phyloP scores from a whole-genome alignment of 768 basidiomycete species.

The Naganishia kalamii region DNA sequence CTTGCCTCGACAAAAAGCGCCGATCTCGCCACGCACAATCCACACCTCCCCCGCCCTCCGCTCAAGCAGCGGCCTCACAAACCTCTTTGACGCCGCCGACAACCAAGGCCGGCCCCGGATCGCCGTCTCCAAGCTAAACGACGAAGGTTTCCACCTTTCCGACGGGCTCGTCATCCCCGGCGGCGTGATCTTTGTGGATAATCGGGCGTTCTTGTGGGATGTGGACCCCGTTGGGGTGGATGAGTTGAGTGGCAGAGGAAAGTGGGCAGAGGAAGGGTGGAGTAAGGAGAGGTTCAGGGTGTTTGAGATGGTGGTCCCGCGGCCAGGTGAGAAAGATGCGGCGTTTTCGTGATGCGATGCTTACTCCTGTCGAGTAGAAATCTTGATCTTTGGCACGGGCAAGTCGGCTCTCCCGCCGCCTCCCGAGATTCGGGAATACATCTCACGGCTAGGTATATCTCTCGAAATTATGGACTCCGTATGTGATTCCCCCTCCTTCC shows the following conservation, averaged over 20 bases:
- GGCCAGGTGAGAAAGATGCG: slow-evolving; percentile 76
- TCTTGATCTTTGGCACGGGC: slow-evolving; percentile 84
- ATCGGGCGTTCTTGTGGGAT: slow-evolving; percentile 85
- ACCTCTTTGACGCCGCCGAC: slow-evolving; percentile 22
- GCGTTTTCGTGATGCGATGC: neutral
- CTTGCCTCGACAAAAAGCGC: too few relatives aligned
- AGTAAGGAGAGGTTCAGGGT: slow-evolving; percentile 64
- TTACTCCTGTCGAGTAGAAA: slow-evolving; percentile 54
- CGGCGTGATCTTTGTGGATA: slow-evolving; percentile 76
- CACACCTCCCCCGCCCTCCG: neutral
- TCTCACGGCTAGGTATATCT: slow-evolving; percentile 73
- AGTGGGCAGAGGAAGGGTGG: slow-evolving; percentile 61
- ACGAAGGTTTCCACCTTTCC: slow-evolving; percentile 41
- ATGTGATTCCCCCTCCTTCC: slow-evolving; percentile 32
- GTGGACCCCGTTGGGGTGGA: slow-evolving; percentile 53
- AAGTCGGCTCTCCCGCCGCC: slow-evolving; percentile 65
- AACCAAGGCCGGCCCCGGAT: slow-evolving; percentile 27
- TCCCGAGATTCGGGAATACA: slow-evolving; percentile 57
- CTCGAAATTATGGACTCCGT: slow-evolving; percentile 86
- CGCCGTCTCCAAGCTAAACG: slow-evolving; percentile 37
- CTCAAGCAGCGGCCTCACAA: slow-evolving; percentile 12
- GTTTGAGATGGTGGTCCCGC: slow-evolving; percentile 73
- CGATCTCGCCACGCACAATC: neutral
- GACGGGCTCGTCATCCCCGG: slow-evolving; percentile 67
- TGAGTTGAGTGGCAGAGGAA: slow-evolving; percentile 19